phyloP scores from a whole-genome alignment of 805 yeast genomes.

The Lipomyces mesembrius region DNA sequence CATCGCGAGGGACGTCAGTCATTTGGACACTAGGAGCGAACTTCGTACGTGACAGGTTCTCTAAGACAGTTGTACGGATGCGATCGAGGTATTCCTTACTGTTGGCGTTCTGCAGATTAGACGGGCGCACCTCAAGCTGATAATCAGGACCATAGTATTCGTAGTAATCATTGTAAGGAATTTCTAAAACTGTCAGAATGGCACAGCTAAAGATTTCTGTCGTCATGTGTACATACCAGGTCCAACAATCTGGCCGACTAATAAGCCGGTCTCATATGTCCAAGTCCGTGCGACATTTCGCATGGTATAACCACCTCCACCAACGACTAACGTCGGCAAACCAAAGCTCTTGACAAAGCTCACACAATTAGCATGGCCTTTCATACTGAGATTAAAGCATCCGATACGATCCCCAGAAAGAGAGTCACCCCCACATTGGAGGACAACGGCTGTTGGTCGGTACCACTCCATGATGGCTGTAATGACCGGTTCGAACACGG shows the following conservation, averaged over 20 bases:
- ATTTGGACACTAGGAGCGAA: slow-evolving; percentile 97
- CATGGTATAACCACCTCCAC: slow-evolving; percentile 99
- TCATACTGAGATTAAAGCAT: slow-evolving; percentile 87
- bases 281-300: slow-evolving; percentile 92
- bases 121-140: slow-evolving; percentile 89
- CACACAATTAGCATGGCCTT: slow-evolving; percentile 96
- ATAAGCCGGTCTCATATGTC: slow-evolving; percentile 89
- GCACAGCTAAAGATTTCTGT: too few species aligned
- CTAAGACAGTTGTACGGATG: slow-evolving; percentile 73
- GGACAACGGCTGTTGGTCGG: slow-evolving; percentile 91
- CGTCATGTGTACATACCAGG: slow-evolving; percentile 48
- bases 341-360: slow-evolving; percentile 86
- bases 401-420: slow-evolving; percentile 92
- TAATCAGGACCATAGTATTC: slow-evolving; percentile 98
- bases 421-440: slow-evolving; percentile 98
- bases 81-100: slow-evolving; percentile 89
- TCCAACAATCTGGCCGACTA: slow-evolving; percentile 60
- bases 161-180: slow-evolving; percentile 93
- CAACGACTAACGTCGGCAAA: slow-evolving; percentile 85
- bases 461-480: slow-evolving; percentile 88
- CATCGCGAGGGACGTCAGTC: slow-evolving; percentile 84
- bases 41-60: slow-evolving; percentile 84
- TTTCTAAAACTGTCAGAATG: slow-evolving; percentile 49
- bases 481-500: slow-evolving; percentile 64
- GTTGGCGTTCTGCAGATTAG: slow-evolving; percentile 96